A percentile compares a stretch with the other conserved stretches of the same genome.
Conservation (phyloP, 192 early-diverging fungal genomes). For the Neocallimastix lanati region DNA sequence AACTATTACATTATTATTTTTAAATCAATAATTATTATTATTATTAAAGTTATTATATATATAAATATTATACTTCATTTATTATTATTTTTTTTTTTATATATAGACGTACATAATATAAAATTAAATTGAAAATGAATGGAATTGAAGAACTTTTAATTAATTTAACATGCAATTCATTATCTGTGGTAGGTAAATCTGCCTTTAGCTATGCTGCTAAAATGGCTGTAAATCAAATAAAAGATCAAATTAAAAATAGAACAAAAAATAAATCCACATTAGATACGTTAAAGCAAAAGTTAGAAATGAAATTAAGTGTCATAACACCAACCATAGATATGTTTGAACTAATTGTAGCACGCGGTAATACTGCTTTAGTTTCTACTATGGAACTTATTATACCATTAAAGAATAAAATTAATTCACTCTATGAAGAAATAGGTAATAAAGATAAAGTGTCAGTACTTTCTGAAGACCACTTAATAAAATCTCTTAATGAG, state of each 20-base stretch:
- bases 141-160: not conserved
- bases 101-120: too few species aligned
- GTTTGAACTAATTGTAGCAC: constrained; percentile 37
- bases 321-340: constrained; percentile 52
- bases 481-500: constrained; percentile 1
- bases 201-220: not conserved
- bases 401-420: constrained; percentile 15
- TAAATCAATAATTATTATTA: too few species aligned
- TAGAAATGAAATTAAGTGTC: constrained; percentile 28
- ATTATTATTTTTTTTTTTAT: too few species aligned
- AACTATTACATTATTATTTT: too few species aligned
- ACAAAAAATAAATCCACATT: constrained; percentile 1
- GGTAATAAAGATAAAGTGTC: constrained; percentile 10
- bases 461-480: constrained; percentile 3
- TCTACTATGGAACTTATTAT: constrained; percentile 32
- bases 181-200: not conserved
- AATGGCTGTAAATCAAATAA: not conserved
- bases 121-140: not conserved
- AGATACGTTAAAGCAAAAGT: constrained; percentile 15
- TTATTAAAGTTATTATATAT: too few species aligned
- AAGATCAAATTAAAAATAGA: not conserved
- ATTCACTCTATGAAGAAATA: constrained; percentile 13
- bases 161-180: not conserved
- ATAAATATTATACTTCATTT: too few species aligned
- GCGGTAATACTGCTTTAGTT: constrained; percentile 35